Evolutionary conservation across 1,284 basidiomycete species (phyloP), one percentile per base, ranked within the genome.

Genomic region (Peniophora sp.): DNA sequence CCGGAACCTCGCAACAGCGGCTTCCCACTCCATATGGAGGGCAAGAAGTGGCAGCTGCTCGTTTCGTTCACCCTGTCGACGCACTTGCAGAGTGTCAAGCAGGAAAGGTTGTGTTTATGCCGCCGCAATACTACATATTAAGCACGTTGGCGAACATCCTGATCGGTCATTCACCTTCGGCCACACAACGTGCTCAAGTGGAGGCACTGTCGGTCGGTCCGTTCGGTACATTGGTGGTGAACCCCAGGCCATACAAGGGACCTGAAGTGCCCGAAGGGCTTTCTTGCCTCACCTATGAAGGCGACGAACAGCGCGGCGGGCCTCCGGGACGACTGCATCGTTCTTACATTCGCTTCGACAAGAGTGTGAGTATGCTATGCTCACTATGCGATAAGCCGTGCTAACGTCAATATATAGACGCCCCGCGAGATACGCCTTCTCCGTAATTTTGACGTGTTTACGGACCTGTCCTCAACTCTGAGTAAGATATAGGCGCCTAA

Each of bases 81-180:
- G 78, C 76, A 12, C 65, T 88, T 45, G 62, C 67, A 2, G 78
- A 81, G 59, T 79, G 77, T 60, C 63, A 61, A 27, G 65, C 68
- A 20, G 67, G 72, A 16, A 68, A 72, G 53, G 78, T 88, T 52
- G 69, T 69, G 2, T 69, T 85, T 48, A 81, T 85, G 79, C 83
- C 84, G 19, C 85, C 85, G 5, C 85, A 88, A 59, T 83, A 73
- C 59, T 88, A 88, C 61, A 71, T 88, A 48, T 63, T 86, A 24
- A 65, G 69, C 9, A 85, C 81, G 2, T 70, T 88, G 34, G 68
- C 75, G 2, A 69, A 67, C 23, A 67, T 84, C 36, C 65, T 85
- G 19, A 50, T 60, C 3, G 71, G 73, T 45, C 24, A 43, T 19
- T 45, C 47, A 46, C 12, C 52, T 36, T 77, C 75, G 3, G 34